phyloP scores from a whole-genome alignment of 148 eudicot genomes.

The Oxyria digyna region DNA sequence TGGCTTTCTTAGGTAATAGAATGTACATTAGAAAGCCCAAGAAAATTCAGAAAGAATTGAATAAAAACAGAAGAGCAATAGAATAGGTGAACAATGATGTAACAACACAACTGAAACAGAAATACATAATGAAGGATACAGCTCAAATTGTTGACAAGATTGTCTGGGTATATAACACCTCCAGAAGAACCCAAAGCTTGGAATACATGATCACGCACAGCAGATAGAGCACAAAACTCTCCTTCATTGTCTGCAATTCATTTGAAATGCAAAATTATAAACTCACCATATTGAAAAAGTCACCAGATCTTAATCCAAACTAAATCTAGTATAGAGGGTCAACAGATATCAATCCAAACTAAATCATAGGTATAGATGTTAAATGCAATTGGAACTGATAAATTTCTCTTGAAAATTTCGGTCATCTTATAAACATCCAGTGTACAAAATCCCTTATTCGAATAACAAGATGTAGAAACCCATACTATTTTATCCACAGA shows the following conservation, averaged over 20 bases:
- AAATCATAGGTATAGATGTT: background rate
- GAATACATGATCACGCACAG: slow-evolving; percentile 41
- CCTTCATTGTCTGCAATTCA: slow-evolving; percentile 30
- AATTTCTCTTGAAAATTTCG: background rate
- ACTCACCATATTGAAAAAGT: background rate
- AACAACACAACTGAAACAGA: background rate
- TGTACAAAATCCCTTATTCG: no score
- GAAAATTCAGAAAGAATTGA: background rate
- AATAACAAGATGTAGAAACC: no score
- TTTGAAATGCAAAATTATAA: background rate
- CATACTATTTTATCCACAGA: no score
- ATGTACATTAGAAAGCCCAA: background rate
- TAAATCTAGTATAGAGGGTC: no score
- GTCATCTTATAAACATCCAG: no score
- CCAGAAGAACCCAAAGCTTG: slow-evolving; percentile 24
- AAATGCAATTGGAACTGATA: background rate
- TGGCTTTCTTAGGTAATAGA: background rate
- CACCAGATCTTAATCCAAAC: no score
- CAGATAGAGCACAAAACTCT: slow-evolving; percentile 55
- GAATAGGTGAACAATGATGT: background rate
- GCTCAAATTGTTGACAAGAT: slow-evolving; percentile 50
- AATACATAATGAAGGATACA: slow-evolving; percentile 44
- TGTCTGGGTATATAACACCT: slow-evolving; percentile 26
- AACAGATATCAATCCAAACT: background rate
- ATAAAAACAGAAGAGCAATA: no score